These are phyloP conservation scores for Aspergillus unguis DNA, from an alignment of 2,329 filamentous ascomycete genomes.

Conservation along the genomic window DNA sequence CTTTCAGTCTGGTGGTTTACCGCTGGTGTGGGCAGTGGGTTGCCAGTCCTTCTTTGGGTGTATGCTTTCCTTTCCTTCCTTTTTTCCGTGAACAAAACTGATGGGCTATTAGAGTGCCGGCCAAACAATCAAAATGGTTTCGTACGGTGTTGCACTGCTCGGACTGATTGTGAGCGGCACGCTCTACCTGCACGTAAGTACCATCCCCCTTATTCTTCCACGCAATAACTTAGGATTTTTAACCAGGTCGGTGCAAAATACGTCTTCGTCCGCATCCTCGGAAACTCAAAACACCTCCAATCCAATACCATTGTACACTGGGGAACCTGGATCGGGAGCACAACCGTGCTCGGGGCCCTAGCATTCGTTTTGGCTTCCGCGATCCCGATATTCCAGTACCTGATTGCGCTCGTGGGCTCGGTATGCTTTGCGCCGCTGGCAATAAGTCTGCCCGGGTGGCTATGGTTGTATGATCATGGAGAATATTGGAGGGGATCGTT, in stretches of 20 bases:
- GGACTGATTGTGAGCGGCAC: conserved; percentile 53
- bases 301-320: conserved; percentile 52
- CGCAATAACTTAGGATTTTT: not conserved
- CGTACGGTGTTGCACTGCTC: conserved; percentile 58
- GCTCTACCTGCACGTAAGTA: conserved; percentile 40
- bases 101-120: conserved; percentile 47
- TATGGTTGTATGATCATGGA: conserved; percentile 52
- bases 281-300: conserved; percentile 51
- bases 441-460: conserved; percentile 47
- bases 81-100: not conserved
- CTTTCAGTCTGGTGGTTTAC: conserved; percentile 60
- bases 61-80: not conserved
- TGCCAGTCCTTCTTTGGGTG: conserved; percentile 58
- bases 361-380: conserved; percentile 53
- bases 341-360: conserved; percentile 40
- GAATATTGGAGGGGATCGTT: conserved; percentile 38
- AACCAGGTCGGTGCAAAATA: conserved; percentile 48
- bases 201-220: not conserved
- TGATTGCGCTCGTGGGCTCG: conserved; percentile 49
- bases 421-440: conserved; percentile 53
- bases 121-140: conserved; percentile 57
- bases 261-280: conserved; percentile 54
- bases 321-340: conserved; percentile 51
- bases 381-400: conserved; percentile 55
- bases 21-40: conserved; percentile 62